Evolutionary conservation across 148 eudicot species (phyloP).

Genomic region (Euryodendron excelsum): DNA sequence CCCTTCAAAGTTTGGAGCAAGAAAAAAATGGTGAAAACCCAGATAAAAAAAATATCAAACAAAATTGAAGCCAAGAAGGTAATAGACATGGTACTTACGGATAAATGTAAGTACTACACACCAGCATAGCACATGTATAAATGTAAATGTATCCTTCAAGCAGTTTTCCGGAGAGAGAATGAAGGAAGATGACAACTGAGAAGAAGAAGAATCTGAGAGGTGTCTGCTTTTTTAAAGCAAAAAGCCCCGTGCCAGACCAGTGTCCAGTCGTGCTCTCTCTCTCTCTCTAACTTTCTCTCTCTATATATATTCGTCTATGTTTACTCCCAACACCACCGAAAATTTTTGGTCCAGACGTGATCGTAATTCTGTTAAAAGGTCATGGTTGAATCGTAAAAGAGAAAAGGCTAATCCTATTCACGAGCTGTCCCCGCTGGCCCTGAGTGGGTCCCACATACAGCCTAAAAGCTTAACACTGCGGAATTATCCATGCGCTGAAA

Average conservation of each 20-base stretch:
- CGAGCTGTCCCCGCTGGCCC: slow-evolving; percentile 31
- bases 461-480: slow-evolving; percentile 14
- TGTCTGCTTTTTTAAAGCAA: slow-evolving; percentile 33
- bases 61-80: background rate
- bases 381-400: background rate
- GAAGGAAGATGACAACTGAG: background rate
- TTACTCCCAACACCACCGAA: background rate
- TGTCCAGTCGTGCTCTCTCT: background rate
- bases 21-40: background rate
- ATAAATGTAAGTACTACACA: slow-evolving; percentile 4
- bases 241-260: background rate
- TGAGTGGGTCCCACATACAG: slow-evolving; percentile 12
- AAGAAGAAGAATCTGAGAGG: slow-evolving; percentile 23
- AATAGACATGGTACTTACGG: slow-evolving; percentile 23
- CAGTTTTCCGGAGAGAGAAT: background rate
- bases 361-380: slow-evolving; percentile 23
- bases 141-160: background rate
- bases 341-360: slow-evolving; percentile 11
- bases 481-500: slow-evolving; percentile 8
- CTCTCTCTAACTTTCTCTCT: background rate
- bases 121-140: background rate
- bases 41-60: background rate
- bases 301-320: background rate
- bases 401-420: slow-evolving; percentile 24
- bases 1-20: background rate